Evolutionary conservation across 169 alveolate species (phyloP), one percentile per base, ranked within the genome.

Genomic region (Theileria sp.): DNA sequence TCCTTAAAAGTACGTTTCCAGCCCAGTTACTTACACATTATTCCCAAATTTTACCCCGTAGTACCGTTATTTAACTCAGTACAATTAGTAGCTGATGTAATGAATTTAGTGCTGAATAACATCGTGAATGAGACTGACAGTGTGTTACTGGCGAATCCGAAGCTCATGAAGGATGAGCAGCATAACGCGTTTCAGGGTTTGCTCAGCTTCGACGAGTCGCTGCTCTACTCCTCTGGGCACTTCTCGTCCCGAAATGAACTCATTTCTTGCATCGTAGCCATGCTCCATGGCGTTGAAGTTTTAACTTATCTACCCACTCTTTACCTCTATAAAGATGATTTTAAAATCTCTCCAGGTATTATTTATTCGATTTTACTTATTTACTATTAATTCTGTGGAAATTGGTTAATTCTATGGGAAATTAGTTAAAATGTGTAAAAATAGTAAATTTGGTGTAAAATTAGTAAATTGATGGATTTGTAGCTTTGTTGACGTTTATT

Each of bases 251-350:
- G 75, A 17, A 82, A 82, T 38, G 88, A 82, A 26, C 13, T 82
- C 75, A 82, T 82, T 51, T 82, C 88, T 25, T 82, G 88, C 76
- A 34, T 82, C 68, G 75, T 82, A 17, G 83, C 82, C 44, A 62
- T n/a, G 88, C 87, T 88, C 17, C 95, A 94, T 68, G 97, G 97
- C n/a, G 92, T 94, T 23, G 95, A 92, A 60, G 95, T 93, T 15
- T 79, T 94, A 66, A 88, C 94, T 51, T 86, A 86, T 75, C 86
- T 94, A 71, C 93, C 97, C 30, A 88, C 93, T 64, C 82, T 93
- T 32, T 94, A 93, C 66, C 78, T 91, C 56, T 94, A 86, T 79
- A 94, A 94, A 88, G 96, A 94, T 72, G 92, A 79, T 61, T 89
- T 92, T 85, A 75, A 87, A 73, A 74, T 94, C 26, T 92, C 88